These are phyloP conservation scores for Mucor sp. DNA, from an alignment of 371 early-diverging fungal species.

Conservation along the genomic window DNA sequence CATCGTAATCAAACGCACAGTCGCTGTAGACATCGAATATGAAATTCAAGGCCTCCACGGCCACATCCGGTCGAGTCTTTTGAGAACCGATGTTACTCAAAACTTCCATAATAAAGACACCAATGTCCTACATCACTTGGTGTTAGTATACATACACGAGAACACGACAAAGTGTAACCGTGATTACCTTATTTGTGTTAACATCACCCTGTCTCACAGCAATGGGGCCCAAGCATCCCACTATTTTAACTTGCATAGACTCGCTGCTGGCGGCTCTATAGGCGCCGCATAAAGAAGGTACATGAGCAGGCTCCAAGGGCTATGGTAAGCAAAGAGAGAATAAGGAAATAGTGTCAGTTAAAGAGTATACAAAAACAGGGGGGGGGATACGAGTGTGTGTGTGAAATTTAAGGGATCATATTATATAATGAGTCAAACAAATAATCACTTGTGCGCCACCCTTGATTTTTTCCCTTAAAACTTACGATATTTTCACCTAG, in stretches of 20 bases:
- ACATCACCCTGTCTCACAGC: constrained; percentile 74
- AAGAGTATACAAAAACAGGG: neutral
- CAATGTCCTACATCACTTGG: constrained; percentile 30
- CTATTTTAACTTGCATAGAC: constrained; percentile 68
- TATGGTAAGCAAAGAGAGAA: constrained; percentile 9
- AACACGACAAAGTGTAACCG: constrained; percentile 1
- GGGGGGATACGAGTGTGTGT: neutral
- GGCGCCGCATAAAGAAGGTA: constrained; percentile 54
- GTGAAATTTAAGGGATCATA: constrained; percentile 10
- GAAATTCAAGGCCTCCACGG: constrained; percentile 79
- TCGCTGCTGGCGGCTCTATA: constrained; percentile 46
- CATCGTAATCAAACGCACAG: constrained; percentile 81
- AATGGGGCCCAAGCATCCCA: constrained; percentile 77
- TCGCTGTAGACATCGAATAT: constrained; percentile 91
- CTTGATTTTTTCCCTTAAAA: constrained; percentile 10
- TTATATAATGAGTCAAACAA: constrained; percentile 7
- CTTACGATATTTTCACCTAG: constrained; percentile 60
- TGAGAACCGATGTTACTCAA: constrained; percentile 39
- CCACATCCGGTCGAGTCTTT: constrained; percentile 52
- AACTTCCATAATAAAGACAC: constrained; percentile 33
- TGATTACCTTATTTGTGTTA: constrained; percentile 69
- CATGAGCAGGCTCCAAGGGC: constrained; percentile 52
- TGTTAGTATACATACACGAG: neutral
- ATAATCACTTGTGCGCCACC: neutral
- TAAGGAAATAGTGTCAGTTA: neutral